Base-by-base conservation (phyloP, 257 asterid species). In the Dorcoceras hygrometricum region DNA sequence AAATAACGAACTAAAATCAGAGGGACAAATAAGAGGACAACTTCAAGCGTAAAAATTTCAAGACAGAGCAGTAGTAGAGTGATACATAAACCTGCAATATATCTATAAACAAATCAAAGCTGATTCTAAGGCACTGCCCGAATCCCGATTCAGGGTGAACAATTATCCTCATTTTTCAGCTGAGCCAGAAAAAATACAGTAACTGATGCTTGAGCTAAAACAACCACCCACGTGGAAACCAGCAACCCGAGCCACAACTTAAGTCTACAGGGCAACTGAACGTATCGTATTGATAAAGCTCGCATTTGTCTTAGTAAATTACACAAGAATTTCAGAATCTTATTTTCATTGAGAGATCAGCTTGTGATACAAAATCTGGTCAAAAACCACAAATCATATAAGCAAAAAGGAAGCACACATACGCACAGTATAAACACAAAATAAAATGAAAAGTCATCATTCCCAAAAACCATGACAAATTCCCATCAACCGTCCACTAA, bases 1-100 rank as follows among this genome's bases (percentile, higher is more conserved):
- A 78, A 77, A 76, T 29, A 73, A 73, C 48, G 50, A 54, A 66
- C 20, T 68, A 25, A 77, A 67, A 62, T 58, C 26, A 71, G 27
- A 14, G 23, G 19, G 50, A 25, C 23, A 69, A 34, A 34, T 28
- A 54, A 71, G 0, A n/a, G 59, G 36, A 27, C 48, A 7, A 62
- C 34, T 28, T 18, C 20, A 59, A 51, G 54, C 51, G 59, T 2
- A 59, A 24, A 20, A 59, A 14, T 36, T 23, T 50, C 59, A n/a
- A 59, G 39, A 63, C 51, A 57, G 59, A 29, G 22, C 27, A 62
- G 23, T 27, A 43, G 10, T 20, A 10, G 23, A 27, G 8, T 43
- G 32, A 19, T 43, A 43, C 6, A 54, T 24, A 28, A 12, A 63
- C 58, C 39, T n/a, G 14, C n/a, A 48, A 29, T 20, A 18, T 8